A percentile compares a stretch with the other conserved stretches of the same genome.
phyloP scores from a whole-genome alignment of 2,329 filamentous ascomycete genomes.

The Colletotrichum cordylinicola region DNA sequence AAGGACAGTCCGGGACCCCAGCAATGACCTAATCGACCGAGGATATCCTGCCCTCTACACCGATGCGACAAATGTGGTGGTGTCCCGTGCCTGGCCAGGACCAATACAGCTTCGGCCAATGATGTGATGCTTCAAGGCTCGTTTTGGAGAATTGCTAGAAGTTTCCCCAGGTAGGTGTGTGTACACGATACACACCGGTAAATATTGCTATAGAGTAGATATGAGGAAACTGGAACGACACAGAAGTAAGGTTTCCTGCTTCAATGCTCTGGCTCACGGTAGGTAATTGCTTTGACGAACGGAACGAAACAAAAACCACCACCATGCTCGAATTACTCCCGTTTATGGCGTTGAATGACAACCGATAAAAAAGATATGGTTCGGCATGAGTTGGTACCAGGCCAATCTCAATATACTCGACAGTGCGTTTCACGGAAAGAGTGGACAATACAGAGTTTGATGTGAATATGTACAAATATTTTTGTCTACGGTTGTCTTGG shows the following conservation, averaged over 20 bases:
- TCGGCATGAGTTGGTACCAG: neutral
- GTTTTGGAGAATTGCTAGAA: neutral
- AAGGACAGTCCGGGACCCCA: neutral
- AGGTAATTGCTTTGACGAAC: neutral
- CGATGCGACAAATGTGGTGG: neutral
- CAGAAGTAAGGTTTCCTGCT: neutral
- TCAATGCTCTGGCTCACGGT: neutral
- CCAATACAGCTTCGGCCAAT: neutral
- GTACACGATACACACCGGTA: accelerated
- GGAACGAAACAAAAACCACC: too few species aligned
- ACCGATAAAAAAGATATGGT: neutral
- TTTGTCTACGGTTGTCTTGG: too few species aligned
- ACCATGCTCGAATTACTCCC: accelerated
- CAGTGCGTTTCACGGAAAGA: neutral
- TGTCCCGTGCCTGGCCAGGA: neutral
- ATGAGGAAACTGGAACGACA: neutral
- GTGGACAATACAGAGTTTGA: too few species aligned
- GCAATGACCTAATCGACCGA: neutral
- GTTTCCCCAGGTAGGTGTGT: neutral
- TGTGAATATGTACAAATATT: too few species aligned
- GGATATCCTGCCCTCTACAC: neutral
- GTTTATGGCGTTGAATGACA: neutral
- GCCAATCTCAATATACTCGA: neutral
- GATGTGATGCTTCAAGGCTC: neutral
- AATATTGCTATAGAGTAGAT: neutral